These are phyloP conservation scores for Turritis glabra DNA, from an alignment of 345 rosid genomes.

Conservation along the genomic window DNA sequence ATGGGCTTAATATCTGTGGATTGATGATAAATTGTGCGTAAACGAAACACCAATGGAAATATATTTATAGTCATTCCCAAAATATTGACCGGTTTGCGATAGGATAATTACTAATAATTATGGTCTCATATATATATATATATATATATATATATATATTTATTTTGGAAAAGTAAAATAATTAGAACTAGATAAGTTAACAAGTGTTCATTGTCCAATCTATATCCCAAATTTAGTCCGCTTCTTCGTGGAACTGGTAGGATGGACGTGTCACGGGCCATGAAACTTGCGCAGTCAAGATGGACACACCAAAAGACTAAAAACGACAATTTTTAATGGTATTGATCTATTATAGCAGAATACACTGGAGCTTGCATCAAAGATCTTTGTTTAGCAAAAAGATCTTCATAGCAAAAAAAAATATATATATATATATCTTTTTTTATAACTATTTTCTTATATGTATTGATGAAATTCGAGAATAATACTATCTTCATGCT, in stretches of 20 bases:
- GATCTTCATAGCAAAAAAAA: too few species aligned
- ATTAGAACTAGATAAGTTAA: neutral
- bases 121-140: neutral
- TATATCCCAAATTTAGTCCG: neutral
- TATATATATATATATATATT: too few species aligned
- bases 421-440: too few species aligned
- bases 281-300: constrained; percentile 11
- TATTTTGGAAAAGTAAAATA: neutral
- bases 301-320: too few species aligned
- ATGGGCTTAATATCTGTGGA: neutral
- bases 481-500: too few species aligned
- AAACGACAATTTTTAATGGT: too few species aligned
- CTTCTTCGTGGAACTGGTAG: neutral
- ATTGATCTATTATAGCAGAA: too few species aligned
- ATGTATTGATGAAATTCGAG: too few species aligned
- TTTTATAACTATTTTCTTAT: too few species aligned
- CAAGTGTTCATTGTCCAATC: neutral
- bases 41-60: neutral
- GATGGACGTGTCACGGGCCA: too few species aligned
- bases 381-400: too few species aligned
- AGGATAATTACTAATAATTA: neutral
- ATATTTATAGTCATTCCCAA: neutral
- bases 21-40: neutral
- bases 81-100: neutral
- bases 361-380: too few species aligned